These are phyloP conservation scores for Dendrobium chrysotoxum DNA, from an alignment of 106 monocot species.

Conservation along the genomic window DNA sequence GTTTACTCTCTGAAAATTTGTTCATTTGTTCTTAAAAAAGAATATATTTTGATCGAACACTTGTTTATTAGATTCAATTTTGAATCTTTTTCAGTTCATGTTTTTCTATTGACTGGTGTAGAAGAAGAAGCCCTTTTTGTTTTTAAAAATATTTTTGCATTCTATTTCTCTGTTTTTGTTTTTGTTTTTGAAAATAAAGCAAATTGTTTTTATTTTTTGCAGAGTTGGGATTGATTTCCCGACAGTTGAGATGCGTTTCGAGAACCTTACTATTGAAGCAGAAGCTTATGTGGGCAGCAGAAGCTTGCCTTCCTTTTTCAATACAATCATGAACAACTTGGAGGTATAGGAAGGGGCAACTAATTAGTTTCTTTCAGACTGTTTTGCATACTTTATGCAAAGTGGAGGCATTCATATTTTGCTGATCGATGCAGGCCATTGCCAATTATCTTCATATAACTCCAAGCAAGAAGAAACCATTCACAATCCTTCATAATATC, in stretches of 20 bases:
- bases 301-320: neutral
- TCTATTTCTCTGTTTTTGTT: no score
- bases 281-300: slow-evolving; percentile 1
- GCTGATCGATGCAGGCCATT: neutral
- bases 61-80: no score
- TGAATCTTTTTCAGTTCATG: no score
- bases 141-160: no score
- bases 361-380: neutral
- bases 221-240: slow-evolving; percentile 6
- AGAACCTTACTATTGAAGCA: neutral
- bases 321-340: neutral
- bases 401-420: no score
- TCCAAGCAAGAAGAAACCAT: slow-evolving; percentile 10
- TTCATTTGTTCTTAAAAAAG: no score
- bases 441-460: slow-evolving; percentile 3
- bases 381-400: neutral
- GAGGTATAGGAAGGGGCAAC: neutral
- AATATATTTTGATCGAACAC: no score
- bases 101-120: no score
- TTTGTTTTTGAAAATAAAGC: no score
- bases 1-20: no score
- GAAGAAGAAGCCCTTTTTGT: no score
- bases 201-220: neutral
- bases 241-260: neutral
- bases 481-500: slow-evolving; percentile 8